Percentiles rank a stretch among this genome's conserved stretches.
phyloP scores from a whole-genome alignment of 805 yeast species.

The Brettanomyces anomalus region DNA sequence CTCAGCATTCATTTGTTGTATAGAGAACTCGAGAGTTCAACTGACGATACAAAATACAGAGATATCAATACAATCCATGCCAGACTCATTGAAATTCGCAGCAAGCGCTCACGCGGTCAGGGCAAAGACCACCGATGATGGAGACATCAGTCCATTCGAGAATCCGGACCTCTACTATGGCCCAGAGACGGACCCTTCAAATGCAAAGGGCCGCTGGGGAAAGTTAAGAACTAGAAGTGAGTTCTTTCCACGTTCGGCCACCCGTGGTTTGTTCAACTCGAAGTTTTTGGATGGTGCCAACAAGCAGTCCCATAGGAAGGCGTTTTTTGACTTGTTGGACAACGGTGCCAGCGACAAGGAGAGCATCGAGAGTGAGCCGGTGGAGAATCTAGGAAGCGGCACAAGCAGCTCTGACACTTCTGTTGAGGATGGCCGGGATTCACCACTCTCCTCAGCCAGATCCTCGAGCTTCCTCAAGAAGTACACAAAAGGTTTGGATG shows the following conservation, averaged over 20 bases:
- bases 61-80: too few relatives aligned
- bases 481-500: background rate
- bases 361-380: background rate
- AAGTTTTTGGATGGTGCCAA: background rate
- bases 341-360: background rate
- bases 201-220: slow-evolving; percentile 32
- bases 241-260: slow-evolving; percentile 17
- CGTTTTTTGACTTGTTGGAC: background rate
- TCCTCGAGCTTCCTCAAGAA: background rate
- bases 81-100: too few relatives aligned
- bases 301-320: slow-evolving; percentile 1
- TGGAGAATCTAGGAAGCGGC: too few relatives aligned
- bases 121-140: slow-evolving; percentile 12
- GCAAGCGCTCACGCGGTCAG: too few relatives aligned
- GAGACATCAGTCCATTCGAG: slow-evolving; percentile 57
- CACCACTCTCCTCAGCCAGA: too few relatives aligned
- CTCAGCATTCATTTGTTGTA: too few relatives aligned
- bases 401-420: too few relatives aligned
- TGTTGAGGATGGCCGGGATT: too few relatives aligned
- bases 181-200: slow-evolving; percentile 47
- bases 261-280: slow-evolving; percentile 5
- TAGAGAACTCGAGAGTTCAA: too few relatives aligned
- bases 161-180: slow-evolving; percentile 67
- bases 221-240: slow-evolving; percentile 47
- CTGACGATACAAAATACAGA: too few relatives aligned